Evolutionary conservation across 2,329 filamentous ascomycete genomes (phyloP).

Genomic region (Verticillium tricorpus): DNA sequence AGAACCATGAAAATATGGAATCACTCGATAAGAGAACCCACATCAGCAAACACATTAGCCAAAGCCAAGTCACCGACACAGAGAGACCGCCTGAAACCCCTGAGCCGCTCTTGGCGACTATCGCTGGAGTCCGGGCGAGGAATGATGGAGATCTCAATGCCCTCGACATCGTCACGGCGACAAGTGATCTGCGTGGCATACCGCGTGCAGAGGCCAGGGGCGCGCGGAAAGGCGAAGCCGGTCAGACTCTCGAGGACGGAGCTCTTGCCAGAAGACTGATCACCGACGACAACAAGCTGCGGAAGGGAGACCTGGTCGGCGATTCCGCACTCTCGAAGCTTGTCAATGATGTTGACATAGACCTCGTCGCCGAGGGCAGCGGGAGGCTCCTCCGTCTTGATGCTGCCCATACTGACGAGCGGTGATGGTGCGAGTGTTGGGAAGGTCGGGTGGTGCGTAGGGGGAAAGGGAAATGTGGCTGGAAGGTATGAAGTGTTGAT

Average conservation of each 20-base stretch:
- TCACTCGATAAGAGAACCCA: slow-evolving; percentile 11
- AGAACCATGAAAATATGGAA: background rate
- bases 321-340: slow-evolving; percentile 34
- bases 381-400: background rate
- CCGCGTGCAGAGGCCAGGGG: slow-evolving; percentile 39
- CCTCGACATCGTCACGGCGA: slow-evolving; percentile 28
- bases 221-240: slow-evolving; percentile 41
- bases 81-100: slow-evolving; percentile 21
- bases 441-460: background rate
- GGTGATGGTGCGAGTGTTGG: background rate
- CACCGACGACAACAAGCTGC: slow-evolving; percentile 78
- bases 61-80: slow-evolving; percentile 24
- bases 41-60: slow-evolving; percentile 33
- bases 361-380: slow-evolving; percentile 2
- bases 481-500: background rate
- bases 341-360: slow-evolving; percentile 25
- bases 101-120: slow-evolving; percentile 9
- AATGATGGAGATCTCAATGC: slow-evolving; percentile 38
- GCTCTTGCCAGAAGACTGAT: slow-evolving; percentile 82
- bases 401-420: background rate
- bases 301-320: slow-evolving; percentile 28
- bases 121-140: slow-evolving; percentile 17
- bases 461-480: background rate
- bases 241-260: slow-evolving; percentile 69
- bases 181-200: slow-evolving; percentile 44